Percentiles rank a stretch among this genome's conserved stretches.
Conservation (phyloP, 768 basidiomycete genomes). For the Lentinula sp. region DNA sequence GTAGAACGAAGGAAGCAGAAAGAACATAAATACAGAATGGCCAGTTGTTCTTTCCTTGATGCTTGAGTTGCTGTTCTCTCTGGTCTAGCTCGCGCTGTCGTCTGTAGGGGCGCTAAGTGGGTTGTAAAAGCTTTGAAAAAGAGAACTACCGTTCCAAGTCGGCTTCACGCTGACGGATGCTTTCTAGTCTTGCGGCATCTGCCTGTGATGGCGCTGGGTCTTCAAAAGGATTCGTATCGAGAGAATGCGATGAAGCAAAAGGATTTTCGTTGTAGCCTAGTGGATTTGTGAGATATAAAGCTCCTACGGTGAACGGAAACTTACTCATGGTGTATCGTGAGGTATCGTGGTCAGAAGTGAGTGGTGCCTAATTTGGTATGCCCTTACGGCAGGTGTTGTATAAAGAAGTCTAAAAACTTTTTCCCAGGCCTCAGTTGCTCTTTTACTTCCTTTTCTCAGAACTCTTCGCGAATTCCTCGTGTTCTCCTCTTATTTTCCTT, state of each 20-base stretch:
- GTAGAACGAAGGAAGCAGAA: conserved; percentile 11
- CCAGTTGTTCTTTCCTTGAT: conserved; percentile 88
- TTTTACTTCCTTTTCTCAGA: background rate
- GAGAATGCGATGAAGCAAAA: conserved; percentile 78
- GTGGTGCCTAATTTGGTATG: background rate
- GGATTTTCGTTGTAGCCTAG: conserved; percentile 59
- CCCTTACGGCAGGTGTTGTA: background rate
- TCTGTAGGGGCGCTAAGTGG: conserved; percentile 18
- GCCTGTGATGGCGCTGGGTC: conserved; percentile 53
- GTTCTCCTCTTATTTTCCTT: conserved; percentile 14
- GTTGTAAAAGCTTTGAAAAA: background rate
- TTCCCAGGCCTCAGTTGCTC: background rate
- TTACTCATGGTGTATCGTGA: conserved; percentile 7
- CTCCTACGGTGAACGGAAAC: background rate
- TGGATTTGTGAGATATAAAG: conserved; percentile 9
- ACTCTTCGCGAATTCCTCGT: conserved; percentile 1
- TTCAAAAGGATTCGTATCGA: conserved; percentile 87
- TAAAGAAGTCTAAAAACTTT: background rate
- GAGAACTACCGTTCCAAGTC: conserved; percentile 50
- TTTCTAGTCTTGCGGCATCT: conserved; percentile 45
- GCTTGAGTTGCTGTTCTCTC: conserved; percentile 63
- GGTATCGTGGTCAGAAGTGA: conserved; percentile 1
- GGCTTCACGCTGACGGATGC: conserved; percentile 70
- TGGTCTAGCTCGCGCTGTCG: conserved; percentile 70
- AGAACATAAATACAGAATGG: conserved; percentile 64